Evolutionary conservation across 352 stramenopile species (phyloP).

Genomic region (Plasmopara muralis): DNA sequence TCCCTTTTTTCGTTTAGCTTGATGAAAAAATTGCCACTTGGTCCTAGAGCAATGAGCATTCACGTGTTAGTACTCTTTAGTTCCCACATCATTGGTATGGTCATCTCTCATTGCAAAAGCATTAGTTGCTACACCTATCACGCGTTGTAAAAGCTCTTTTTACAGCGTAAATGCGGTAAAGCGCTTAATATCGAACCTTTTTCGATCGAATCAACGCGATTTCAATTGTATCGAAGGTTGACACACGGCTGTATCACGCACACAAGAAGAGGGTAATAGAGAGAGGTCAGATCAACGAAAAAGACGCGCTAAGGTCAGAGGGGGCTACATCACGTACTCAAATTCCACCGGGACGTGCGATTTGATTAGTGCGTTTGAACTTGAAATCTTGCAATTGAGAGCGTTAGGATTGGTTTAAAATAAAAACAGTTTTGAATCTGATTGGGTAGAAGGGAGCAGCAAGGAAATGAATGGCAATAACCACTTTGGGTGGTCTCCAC

Average conservation of each 20-base stretch:
- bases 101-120: no score
- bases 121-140: not conserved
- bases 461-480: constrained; percentile 17
- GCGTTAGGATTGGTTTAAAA: constrained; percentile 13
- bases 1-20: constrained; percentile 3
- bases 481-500: constrained; percentile 5
- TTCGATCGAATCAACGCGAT: constrained; percentile 9
- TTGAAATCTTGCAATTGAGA: constrained; percentile 18
- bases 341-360: constrained; percentile 10
- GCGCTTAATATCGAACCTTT: constrained; percentile 10
- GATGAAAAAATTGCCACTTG: not conserved
- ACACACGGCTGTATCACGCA: constrained; percentile 15
- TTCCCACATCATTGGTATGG: no score
- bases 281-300: not conserved
- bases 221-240: constrained; percentile 6
- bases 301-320: not conserved
- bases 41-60: no score
- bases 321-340: constrained; percentile 11
- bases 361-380: constrained; percentile 25
- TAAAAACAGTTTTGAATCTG: not conserved
- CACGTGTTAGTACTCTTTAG: no score
- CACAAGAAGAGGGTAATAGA: constrained; percentile 13
- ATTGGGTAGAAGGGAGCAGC: constrained; percentile 9
- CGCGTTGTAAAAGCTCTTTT: not conserved
- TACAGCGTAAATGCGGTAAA: constrained; percentile 1